Base-by-base conservation (phyloP, 2,329 filamentous ascomycete species). In the Ceratocystis eucalypticola region DNA sequence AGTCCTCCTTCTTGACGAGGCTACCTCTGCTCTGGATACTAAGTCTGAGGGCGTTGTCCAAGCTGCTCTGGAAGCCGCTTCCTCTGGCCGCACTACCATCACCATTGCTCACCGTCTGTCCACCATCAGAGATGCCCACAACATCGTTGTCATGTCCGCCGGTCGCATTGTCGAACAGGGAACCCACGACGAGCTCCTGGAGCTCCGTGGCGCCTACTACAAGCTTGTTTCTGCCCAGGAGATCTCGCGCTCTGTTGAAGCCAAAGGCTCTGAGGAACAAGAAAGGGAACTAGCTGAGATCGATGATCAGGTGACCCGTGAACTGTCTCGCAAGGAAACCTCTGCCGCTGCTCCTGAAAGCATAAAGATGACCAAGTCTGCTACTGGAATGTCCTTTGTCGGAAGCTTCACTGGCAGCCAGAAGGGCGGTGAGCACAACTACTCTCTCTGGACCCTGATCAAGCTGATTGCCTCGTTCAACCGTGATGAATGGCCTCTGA, bases 31-130 rank as follows among this genome's bases (percentile, higher is more conserved):
- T 3, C 81, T 99, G 0, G 94, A 99, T 73, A 96, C 93, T 25
- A 93, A 94, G 73, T 95, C 91, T 0, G 94, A 99, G 77, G 91
- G 90, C 59, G 88, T 96, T 8, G 93, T 99, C 1, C 94, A 97
- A 75, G 90, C 90, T 53, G 94, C 94, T 20, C 81, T 99, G 7
- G 92, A 97, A 71, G 88, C 84, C 62, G 94, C 93, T 30, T 83
- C 91, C 0, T 82, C 88, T 69, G 93, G 92, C 28, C 84, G 94
- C 65, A 99, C 94, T 0, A 97, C 94, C 1, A 96, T 97, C 71
- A 89, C 92, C 5, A 97, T 99, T 75, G 94, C 94, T 55, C 94
- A 99, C 77, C 87, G 93, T 70, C 80, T 99, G 7, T 96, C 91
- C 0, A 99, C 94, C 5, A 96, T 99, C 78, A 91, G 86, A 75